phyloP scores from a whole-genome alignment of 371 early-diverging fungal species.

The Mucor piriformis region DNA sequence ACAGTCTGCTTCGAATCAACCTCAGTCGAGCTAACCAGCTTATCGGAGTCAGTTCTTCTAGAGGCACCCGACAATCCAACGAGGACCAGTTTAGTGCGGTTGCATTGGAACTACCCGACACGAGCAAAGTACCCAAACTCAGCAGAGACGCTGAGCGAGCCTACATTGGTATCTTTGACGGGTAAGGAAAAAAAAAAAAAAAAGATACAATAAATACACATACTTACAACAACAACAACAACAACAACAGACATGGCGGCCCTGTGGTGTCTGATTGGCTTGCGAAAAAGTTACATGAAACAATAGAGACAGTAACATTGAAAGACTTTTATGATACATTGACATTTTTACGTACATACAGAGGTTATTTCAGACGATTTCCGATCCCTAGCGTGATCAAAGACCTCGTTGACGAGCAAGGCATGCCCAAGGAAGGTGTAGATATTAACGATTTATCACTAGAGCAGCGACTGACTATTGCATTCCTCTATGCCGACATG shows the following conservation, averaged over 20 bases:
- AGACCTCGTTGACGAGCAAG: conserved; percentile 30
- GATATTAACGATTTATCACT: conserved; percentile 42
- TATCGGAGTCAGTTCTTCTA: conserved; percentile 38
- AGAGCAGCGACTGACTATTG: conserved; percentile 60
- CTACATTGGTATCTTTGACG: conserved; percentile 61
- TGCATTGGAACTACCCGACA: conserved; percentile 37
- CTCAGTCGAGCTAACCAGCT: conserved; percentile 34
- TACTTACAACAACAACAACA: too few species aligned
- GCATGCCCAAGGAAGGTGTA: conserved; percentile 8
- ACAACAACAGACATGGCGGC: conserved; percentile 46
- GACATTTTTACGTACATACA: conserved; percentile 30
- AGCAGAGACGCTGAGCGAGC: conserved; percentile 40
- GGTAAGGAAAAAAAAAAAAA: conserved; percentile 35
- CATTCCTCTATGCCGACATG: conserved; percentile 57
- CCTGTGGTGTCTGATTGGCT: conserved; percentile 52
- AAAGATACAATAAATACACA: too few species aligned
- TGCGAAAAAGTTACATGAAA: conserved; percentile 42
- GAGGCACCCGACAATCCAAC: conserved; percentile 52
- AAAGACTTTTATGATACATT: conserved; percentile 42
- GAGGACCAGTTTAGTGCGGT: conserved; percentile 49
- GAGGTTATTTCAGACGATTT: conserved; percentile 53
- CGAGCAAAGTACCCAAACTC: conserved; percentile 18
- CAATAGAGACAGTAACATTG: conserved; percentile 42
- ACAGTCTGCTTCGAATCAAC: conserved; percentile 30
- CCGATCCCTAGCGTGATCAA: conserved; percentile 34